phyloP scores from a whole-genome alignment of 2,329 filamentous ascomycete genomes.

The Fusarium gaditjirri region DNA sequence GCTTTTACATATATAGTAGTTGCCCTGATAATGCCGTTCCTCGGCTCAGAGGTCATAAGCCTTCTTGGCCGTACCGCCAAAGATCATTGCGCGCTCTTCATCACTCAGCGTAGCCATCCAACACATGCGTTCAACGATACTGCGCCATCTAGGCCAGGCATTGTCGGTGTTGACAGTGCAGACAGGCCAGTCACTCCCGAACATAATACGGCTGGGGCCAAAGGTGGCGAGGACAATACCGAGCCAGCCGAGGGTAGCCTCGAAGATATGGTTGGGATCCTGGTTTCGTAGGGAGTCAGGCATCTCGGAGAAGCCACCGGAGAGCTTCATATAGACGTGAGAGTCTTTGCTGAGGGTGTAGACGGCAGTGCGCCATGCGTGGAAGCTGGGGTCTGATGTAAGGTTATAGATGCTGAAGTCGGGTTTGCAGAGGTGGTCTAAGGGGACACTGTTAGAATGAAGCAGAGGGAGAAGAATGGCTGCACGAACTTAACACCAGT shows the following conservation, averaged over 20 bases:
- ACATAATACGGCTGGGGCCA: conserved; percentile 80
- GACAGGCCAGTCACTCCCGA: conserved; percentile 93
- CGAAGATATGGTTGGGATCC: conserved; percentile 67
- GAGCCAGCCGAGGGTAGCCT: conserved; percentile 75
- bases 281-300: conserved; percentile 62
- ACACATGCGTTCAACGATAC: conserved; percentile 75
- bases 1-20: background rate
- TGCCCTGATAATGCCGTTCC: background rate
- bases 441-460: conserved; percentile 11
- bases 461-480: background rate
- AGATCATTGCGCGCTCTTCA: conserved; percentile 73
- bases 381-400: conserved; percentile 67
- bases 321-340: conserved; percentile 90
- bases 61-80: conserved; percentile 75
- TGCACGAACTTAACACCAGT: conserved; percentile 74
- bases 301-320: conserved; percentile 85
- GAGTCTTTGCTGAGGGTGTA: conserved; percentile 71
- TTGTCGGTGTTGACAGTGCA: conserved; percentile 73
- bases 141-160: conserved; percentile 81
- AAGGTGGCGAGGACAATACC: conserved; percentile 78
- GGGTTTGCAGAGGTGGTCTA: conserved; percentile 92
- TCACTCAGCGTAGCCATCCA: conserved; percentile 69
- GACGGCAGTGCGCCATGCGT: conserved; percentile 76
- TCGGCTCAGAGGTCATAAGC: conserved; percentile 69
- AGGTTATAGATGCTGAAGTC: conserved; percentile 73